A percentile compares a stretch with the other conserved stretches of the same genome.
Evolutionary conservation across 768 basidiomycete species (phyloP).

Genomic region (Leccinum pellstonianum): DNA sequence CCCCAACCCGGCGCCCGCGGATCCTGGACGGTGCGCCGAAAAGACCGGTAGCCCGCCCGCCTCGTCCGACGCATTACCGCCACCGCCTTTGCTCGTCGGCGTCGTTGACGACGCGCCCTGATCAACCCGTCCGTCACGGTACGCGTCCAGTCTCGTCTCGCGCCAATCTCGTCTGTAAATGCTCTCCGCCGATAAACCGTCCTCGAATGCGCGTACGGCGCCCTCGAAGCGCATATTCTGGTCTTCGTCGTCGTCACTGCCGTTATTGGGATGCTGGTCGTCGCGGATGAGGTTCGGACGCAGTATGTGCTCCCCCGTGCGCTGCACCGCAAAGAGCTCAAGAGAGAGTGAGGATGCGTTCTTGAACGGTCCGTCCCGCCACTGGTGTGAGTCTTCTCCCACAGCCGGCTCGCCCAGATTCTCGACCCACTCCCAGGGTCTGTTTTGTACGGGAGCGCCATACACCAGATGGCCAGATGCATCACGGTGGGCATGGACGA

Average conservation of each 20-base stretch:
- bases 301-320: slow-evolving; percentile 58
- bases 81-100: not conserved
- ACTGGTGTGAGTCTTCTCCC: slow-evolving; percentile 41
- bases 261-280: not conserved
- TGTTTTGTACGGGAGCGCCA: slow-evolving; percentile 59
- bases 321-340: slow-evolving; percentile 63
- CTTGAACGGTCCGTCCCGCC: slow-evolving; percentile 48
- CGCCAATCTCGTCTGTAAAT: no score
- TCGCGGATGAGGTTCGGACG: not conserved
- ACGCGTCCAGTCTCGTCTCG: no score
- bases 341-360: slow-evolving; percentile 73
- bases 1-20: slow-evolving; percentile 12
- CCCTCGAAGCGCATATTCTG: slow-evolving; percentile 30
- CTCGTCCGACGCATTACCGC: slow-evolving; percentile 25
- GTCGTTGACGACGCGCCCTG: slow-evolving; percentile 2
- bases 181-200: no score
- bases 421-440: slow-evolving; percentile 88
- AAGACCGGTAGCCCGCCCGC: slow-evolving; percentile 29
- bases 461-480: slow-evolving; percentile 47
- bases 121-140: not conserved
- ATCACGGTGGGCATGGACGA: slow-evolving; percentile 57
- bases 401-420: slow-evolving; percentile 53
- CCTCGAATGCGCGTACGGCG: no score
- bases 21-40: slow-evolving; percentile 16
- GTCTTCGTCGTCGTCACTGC: slow-evolving; percentile 21